Evolutionary conservation across 2,329 filamentous ascomycete genomes (phyloP).

Genomic region (Fusarium floridanum): DNA sequence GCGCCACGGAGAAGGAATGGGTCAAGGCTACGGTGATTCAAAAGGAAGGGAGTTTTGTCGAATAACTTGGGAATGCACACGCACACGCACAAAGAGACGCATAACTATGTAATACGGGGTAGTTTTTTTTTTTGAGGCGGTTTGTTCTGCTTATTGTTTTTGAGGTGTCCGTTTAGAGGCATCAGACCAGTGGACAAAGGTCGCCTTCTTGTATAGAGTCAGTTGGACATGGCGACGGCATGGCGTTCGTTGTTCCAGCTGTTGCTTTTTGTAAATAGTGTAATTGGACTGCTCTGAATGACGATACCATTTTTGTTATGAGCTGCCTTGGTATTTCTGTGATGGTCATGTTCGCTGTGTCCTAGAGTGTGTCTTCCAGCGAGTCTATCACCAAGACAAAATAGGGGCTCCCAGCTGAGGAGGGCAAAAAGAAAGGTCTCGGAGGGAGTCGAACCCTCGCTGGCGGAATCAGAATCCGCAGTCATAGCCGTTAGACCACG

Average conservation of each 20-base stretch:
- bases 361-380: background rate
- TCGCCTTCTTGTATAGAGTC: slow-evolving; percentile 42
- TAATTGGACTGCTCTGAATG: slow-evolving; percentile 25
- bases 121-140: slow-evolving; percentile 23
- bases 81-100: slow-evolving; percentile 34
- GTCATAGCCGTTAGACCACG: slow-evolving; percentile 20
- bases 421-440: slow-evolving; percentile 9
- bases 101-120: slow-evolving; percentile 42
- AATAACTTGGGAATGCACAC: slow-evolving; percentile 30
- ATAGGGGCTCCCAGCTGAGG: background rate
- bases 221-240: slow-evolving; percentile 33
- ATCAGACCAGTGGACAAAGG: slow-evolving; percentile 17
- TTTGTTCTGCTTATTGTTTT: slow-evolving; percentile 38
- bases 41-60: slow-evolving; percentile 39
- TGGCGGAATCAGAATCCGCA: slow-evolving; percentile 26
- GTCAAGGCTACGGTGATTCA: slow-evolving; percentile 34
- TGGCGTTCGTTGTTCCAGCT: slow-evolving; percentile 41
- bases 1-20: slow-evolving; percentile 27
- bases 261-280: slow-evolving; percentile 38
- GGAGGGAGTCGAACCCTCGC: slow-evolving; percentile 18
- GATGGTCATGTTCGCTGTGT: background rate
- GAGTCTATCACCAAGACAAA: background rate
- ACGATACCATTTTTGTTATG: background rate
- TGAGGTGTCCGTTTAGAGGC: slow-evolving; percentile 15
- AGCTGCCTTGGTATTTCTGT: background rate